Base-by-base conservation (phyloP, 2,329 filamentous ascomycete species). In the Pseudocercospora eumusae region DNA sequence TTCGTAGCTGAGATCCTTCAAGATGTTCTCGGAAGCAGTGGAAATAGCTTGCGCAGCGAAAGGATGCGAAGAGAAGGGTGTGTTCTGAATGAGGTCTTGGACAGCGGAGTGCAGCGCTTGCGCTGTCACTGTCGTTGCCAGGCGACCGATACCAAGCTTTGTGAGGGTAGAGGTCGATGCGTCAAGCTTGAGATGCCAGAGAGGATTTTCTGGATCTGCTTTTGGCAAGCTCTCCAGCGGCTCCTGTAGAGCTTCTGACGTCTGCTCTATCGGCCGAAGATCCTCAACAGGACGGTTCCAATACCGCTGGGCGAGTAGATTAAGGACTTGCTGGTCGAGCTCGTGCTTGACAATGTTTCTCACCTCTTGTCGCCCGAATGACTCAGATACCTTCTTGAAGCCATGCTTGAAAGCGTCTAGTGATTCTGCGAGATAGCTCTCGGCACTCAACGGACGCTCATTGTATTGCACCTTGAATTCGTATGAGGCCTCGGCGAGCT, bases 381-480 rank as follows among this genome's bases (percentile, higher is more conserved):
- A 84, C 68, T 96, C 92, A 0, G 92, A 88, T 73, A 98, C 96
- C 68, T 90, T 89, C 75, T 96, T 97, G 80, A 99, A 99, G 0
- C 92, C 91, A 76, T 98, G 96, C 78, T 99, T 99, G 83, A 99
- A 98, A 20, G 89, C 88, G 75, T 99, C 95, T 3, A 99, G 81
- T 68, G 91, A 96, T 76, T 98, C 95, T 1, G 95, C 95, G 42
- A 99, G 84, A 74, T 99, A 99, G 3, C 93, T 96, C 75, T 99
- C 95, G 1, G 95, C 95, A 56, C 92, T 96, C 36, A 99, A 81
- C 1, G 93, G 92, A 6, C 95, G 88, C 75, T 99, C 95, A 72
- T 99, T 99, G 79, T 99, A 99, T 76, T 99, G 96, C 4, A 99
- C 95, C 76, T 99, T 99, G 83, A 96, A 99, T 77, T 99, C 93